Percentiles rank a stretch among this genome's conserved stretches.
These are phyloP conservation scores for Fusarium pilosicola DNA, from an alignment of 2,329 filamentous ascomycete genomes.

Conservation along the genomic window DNA sequence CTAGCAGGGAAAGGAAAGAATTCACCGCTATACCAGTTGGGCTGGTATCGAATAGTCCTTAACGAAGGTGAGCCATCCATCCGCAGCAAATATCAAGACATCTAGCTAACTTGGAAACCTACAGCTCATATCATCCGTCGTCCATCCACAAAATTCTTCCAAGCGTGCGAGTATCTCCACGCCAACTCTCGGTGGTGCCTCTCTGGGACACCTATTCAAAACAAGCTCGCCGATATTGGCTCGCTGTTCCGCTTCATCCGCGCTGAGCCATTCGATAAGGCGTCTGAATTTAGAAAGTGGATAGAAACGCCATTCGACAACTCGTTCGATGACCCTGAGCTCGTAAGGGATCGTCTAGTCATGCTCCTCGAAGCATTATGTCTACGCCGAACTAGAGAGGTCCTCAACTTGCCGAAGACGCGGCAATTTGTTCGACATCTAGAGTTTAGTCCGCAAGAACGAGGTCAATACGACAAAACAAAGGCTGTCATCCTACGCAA, in stretches of 20 bases:
- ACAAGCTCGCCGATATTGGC: constrained; percentile 59
- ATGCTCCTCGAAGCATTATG: neutral
- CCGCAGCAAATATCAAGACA: accelerated
- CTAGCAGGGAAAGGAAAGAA: neutral
- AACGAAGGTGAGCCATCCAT: constrained; percentile 53
- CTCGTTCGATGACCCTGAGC: neutral
- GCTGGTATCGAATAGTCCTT: constrained; percentile 55
- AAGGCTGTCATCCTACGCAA: neutral
- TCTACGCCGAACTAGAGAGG: neutral
- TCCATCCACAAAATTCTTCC: constrained; percentile 55
- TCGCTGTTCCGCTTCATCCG: constrained; percentile 27
- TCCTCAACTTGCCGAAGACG: neutral
- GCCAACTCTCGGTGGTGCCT: constrained; percentile 62
- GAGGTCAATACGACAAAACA: neutral
- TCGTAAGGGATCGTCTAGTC: neutral
- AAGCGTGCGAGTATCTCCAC: constrained; percentile 52
- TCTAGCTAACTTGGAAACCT: accelerated
- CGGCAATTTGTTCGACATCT: neutral
- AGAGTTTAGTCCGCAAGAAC: neutral
- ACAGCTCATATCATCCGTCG: constrained; percentile 59
- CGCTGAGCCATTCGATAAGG: neutral
- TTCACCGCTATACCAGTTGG: neutral
- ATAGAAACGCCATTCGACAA: neutral
- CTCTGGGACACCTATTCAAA: constrained; percentile 65
- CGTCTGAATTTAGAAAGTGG: constrained; percentile 3